Base-by-base conservation (phyloP, 2,329 filamentous ascomycete species). In the Exophiala mesophila region DNA sequence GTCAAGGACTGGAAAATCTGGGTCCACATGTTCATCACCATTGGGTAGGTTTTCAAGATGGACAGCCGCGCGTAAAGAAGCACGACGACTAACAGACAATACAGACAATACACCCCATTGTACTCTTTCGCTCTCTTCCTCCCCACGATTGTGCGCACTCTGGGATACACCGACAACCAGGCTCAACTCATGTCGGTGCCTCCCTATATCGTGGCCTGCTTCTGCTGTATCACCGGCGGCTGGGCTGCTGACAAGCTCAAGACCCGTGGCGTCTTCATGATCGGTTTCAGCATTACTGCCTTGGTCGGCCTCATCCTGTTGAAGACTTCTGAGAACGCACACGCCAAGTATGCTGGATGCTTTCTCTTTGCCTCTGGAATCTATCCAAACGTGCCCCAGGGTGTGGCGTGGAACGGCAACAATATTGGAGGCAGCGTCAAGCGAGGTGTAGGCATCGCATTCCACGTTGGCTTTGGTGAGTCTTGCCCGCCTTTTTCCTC, bases 381-480 rank as follows among this genome's bases (percentile, higher is more conserved):
- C 55, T 95, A 95, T 57, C 88, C 89, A 0, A 83, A 80, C 56
- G 86, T 95, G 43, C 70, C 87, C 7, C 92, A 94, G 59, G 94
- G 87, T 0, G 86, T 96, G 50, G 81, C 82, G 2, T 96, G 89
- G 89, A 72, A 82, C 15, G 80, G 82, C 36, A 96, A 96, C 67
- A 96, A 95, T 50, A 76, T 82, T 24, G 89, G 95, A 64, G 67
- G 89, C 10, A 85, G 90, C 2, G 94, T 94, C 67, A 95, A 95
- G 70, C 79, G 89, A 21, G 89, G 88, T 23, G 83, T 95, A n/a
- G 86, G 86, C 0, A 68, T 95, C 1, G 89, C 89, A 0, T 80
- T 95, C 51, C 84, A 95, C 40, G 92, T 96, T 45, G 88, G 84
- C 13, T 94, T 87, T 85, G 89, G 89, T 30, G 95, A 96, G 59